Evolutionary conservation across 2,329 filamentous ascomycete genomes (phyloP).

Genomic region (Claviceps citrina): DNA sequence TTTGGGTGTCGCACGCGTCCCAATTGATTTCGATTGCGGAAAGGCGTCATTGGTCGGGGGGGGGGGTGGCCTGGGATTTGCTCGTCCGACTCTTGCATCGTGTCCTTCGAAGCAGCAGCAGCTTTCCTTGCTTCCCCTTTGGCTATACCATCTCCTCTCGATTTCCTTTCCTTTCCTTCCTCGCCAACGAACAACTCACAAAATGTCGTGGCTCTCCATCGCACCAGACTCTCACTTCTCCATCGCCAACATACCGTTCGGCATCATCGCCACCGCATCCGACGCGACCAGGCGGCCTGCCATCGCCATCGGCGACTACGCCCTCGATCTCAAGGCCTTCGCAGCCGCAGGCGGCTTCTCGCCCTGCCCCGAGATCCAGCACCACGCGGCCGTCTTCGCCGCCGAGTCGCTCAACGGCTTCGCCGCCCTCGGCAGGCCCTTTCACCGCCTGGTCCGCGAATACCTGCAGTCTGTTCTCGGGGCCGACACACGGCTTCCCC

Average conservation of each 20-base stretch:
- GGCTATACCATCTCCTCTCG: too few species aligned
- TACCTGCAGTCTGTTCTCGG: constrained; percentile 48
- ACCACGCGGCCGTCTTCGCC: constrained; percentile 14
- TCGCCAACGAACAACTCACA: too few species aligned
- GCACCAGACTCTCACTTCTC: constrained; percentile 37
- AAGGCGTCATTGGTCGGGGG: too few species aligned
- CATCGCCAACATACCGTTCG: constrained; percentile 68
- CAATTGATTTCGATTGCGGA: too few species aligned
- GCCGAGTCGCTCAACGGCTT: constrained; percentile 18
- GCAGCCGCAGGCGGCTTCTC: constrained; percentile 28
- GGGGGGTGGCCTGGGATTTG: too few species aligned
- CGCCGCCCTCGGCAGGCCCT: constrained; percentile 44
- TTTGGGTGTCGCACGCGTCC: too few species aligned
- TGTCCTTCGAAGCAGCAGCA: too few species aligned
- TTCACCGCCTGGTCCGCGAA: constrained; percentile 55
- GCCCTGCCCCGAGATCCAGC: constrained; percentile 11
- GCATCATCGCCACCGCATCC: constrained; percentile 53
- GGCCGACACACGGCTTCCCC: constrained; percentile 31
- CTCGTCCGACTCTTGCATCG: too few species aligned
- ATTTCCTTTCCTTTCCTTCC: too few species aligned
- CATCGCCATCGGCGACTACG: constrained; percentile 57
- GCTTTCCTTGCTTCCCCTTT: too few species aligned
- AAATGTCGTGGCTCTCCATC: constrained; percentile 15
- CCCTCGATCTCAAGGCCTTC: constrained; percentile 53
- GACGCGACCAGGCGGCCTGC: constrained; percentile 46